A percentile compares a stretch with the other conserved stretches of the same genome.
phyloP scores from a whole-genome alignment of 257 asterid species.

The Solanum sejunctum region DNA sequence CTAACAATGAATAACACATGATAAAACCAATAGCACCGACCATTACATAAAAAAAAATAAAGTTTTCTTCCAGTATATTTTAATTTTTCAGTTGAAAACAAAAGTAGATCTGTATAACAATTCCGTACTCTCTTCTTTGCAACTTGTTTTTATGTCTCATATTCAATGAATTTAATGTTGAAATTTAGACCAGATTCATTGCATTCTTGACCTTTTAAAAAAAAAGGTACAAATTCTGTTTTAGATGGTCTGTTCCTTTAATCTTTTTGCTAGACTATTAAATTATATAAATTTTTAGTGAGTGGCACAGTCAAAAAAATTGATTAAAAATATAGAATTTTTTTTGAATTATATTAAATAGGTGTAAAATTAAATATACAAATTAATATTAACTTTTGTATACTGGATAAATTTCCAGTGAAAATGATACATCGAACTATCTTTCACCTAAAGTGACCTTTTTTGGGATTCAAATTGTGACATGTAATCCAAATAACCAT shows the following conservation, averaged over 20 bases:
- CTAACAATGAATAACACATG: too few species aligned
- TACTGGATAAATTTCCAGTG: background rate
- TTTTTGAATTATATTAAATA: background rate
- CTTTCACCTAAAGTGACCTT: background rate
- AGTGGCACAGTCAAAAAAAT: background rate
- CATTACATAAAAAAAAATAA: background rate
- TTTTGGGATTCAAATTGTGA: background rate
- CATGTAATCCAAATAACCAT: background rate
- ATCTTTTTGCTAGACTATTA: background rate
- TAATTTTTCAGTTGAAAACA: background rate
- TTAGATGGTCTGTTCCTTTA: background rate
- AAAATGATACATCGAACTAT: background rate
- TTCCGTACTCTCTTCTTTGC: background rate
- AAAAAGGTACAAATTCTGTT: background rate
- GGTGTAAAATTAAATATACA: background rate
- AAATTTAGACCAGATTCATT: background rate
- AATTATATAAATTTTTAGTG: background rate
- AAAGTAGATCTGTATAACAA: background rate
- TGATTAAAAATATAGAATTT: background rate
- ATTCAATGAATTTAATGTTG: background rate
- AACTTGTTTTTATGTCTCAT: background rate
- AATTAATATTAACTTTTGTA: background rate
- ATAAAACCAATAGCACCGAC: background rate
- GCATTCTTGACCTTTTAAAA: background rate
- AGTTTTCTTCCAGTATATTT: background rate